phyloP scores from a whole-genome alignment of 2,329 filamentous ascomycete genomes.

The Cladosporium cucumerinum region DNA sequence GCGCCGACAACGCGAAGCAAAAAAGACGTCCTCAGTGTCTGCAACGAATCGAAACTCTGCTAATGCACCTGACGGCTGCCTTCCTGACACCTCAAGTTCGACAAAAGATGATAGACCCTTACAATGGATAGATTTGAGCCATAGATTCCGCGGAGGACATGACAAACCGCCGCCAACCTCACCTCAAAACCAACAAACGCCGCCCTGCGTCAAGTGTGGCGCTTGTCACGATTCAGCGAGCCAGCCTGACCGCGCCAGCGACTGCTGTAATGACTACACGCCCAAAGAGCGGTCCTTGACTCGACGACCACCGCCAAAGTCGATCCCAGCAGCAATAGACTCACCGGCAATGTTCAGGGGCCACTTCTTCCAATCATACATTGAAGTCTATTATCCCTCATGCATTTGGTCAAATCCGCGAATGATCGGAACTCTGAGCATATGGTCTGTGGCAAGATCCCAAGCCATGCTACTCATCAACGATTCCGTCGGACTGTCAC shows the following conservation, averaged over 20 bases:
- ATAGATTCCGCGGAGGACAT: not conserved
- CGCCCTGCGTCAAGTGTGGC: not conserved
- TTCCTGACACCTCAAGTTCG: not conserved
- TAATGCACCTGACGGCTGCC: not conserved
- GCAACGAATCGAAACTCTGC: not conserved
- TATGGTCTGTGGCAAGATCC: not conserved
- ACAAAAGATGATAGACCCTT: not conserved
- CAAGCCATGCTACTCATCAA: not conserved
- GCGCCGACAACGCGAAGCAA: not conserved
- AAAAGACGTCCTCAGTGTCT: not conserved
- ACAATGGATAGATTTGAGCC: not conserved
- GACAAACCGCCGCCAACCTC: not conserved
- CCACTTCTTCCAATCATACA: not conserved
- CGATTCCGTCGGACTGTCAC: not conserved
- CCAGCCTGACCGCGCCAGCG: not conserved
- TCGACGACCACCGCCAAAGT: not conserved
- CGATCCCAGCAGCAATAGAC: not conserved
- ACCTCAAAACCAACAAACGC: not conserved
- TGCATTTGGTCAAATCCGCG: constrained; percentile 1
- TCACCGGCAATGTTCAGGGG: not conserved
- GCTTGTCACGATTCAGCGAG: not conserved
- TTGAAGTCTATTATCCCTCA: not conserved
- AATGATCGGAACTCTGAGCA: not conserved
- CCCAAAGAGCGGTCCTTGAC: not conserved
- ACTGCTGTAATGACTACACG: not conserved